A percentile compares a stretch with the other conserved stretches of the same genome.
Evolutionary conservation across 331 rosid genomes (phyloP).

Genomic region (Ulmus americana): DNA sequence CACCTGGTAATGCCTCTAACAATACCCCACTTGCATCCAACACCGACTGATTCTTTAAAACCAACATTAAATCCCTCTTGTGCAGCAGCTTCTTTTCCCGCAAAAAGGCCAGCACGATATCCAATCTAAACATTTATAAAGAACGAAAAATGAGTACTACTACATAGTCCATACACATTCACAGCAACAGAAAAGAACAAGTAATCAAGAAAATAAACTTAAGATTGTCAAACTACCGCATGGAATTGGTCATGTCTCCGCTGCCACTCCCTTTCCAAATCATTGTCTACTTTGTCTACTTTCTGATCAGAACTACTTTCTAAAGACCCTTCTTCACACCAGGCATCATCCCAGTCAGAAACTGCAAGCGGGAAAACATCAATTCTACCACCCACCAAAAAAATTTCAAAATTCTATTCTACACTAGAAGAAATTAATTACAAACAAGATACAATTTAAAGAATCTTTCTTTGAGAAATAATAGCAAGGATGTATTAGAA

Average conservation of each 20-base stretch:
- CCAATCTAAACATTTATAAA: slow-evolving; percentile 44
- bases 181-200: slow-evolving; percentile 4
- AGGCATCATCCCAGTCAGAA: slow-evolving; percentile 33
- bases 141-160: neutral
- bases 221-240: slow-evolving; percentile 35
- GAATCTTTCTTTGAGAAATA: neutral
- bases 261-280: slow-evolving; percentile 74
- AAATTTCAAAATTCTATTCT: neutral
- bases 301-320: slow-evolving; percentile 52
- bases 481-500: neutral
- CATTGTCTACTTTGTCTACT: slow-evolving; percentile 32
- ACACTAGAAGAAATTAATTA: neutral
- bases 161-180: slow-evolving; percentile 3
- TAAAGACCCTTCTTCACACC: slow-evolving; percentile 29
- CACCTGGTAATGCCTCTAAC: slow-evolving; percentile 88
- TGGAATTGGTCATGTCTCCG: slow-evolving; percentile 62
- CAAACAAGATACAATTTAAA: neutral
- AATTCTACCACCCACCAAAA: slow-evolving; percentile 1
- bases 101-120: slow-evolving; percentile 74
- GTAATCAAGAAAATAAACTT: neutral
- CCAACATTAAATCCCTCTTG: slow-evolving; percentile 89
- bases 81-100: slow-evolving; percentile 76
- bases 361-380: slow-evolving; percentile 29
- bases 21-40: slow-evolving; percentile 65
- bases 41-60: slow-evolving; percentile 58